These are phyloP conservation scores for Ophiosphaerella narmari DNA, from an alignment of 2,329 filamentous ascomycete genomes.

Conservation along the genomic window DNA sequence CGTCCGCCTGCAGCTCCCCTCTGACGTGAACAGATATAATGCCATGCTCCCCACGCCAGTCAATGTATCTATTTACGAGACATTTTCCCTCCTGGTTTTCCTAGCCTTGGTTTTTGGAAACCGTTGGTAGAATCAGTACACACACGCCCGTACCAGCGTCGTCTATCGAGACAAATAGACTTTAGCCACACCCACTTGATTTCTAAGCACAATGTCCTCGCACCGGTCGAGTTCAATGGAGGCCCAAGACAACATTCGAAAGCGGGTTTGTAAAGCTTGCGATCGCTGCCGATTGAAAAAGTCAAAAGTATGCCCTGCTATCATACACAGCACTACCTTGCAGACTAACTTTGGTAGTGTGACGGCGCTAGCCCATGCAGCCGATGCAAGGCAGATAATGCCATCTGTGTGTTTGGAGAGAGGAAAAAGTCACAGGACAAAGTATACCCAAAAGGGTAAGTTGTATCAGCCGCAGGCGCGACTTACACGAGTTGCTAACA, in stretches of 20 bases:
- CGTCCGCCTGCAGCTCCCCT: constrained; percentile 42
- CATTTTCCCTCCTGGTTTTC: constrained; percentile 26
- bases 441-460: constrained; percentile 69
- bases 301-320: constrained; percentile 58
- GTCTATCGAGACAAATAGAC: constrained; percentile 6
- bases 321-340: background rate
- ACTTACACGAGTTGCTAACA: constrained; percentile 9
- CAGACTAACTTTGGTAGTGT: constrained; percentile 50
- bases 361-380: constrained; percentile 66
- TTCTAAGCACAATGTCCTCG: constrained; percentile 33
- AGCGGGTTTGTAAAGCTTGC: constrained; percentile 69
- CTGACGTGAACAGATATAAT: constrained; percentile 48
- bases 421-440: constrained; percentile 70
- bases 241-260: constrained; percentile 56
- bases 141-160: background rate
- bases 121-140: background rate
- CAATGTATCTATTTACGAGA: constrained; percentile 35
- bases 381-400: constrained; percentile 66
- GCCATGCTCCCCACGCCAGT: constrained; percentile 39
- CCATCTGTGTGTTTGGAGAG: constrained; percentile 68
- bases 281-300: constrained; percentile 69
- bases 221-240: constrained; percentile 46
- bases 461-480: background rate
- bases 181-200: background rate
- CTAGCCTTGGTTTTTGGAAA: constrained; percentile 7